Evolutionary conservation across 2,329 filamentous ascomycete genomes (phyloP), one percentile per base, ranked within the genome.

Genomic region (Fusarium sp.): DNA sequence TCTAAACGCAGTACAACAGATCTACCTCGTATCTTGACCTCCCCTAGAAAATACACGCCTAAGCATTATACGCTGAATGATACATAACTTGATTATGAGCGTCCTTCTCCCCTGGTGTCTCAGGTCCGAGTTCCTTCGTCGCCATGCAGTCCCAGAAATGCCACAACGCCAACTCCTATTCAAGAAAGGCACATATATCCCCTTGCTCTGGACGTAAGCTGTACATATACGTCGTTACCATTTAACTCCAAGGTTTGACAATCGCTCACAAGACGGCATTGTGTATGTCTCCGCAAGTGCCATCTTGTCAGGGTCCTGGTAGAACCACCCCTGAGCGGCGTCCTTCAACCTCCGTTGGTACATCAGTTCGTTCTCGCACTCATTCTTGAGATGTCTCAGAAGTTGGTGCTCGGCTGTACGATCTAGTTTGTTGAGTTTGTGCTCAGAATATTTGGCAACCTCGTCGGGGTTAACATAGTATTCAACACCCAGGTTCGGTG

Each of bases 381-480:
- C 85, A 58, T 84, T 82, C 47, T 86, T 87, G 51, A 97, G 79
- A 35, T 85, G 84, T 49, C 87, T 84, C 39, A 97, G 82, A 67
- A 92, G 92, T 37, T 88, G 87, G 5, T 86, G 80, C 77, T 98
- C 95, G 45, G 94, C 96, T 56, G 84, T 85, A 68, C 88, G 85
- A 77, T 98, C 96, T 31, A 99, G 82, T 71, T 90, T 86, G 46
- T 83, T 81, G 75, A 97, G 87, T 76, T 96, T 91, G 56, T 87
- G 84, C 13, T 85, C 79, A 55, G 85, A 89, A 77, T 89, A 94
- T 35, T 90, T 87, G 27, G 87, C 85, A 29, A 97, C 86, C 27
- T 97, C 94, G 6, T 79, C 77, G 2, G 94, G 94, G 76, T 97
- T 90, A 63, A 98, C 86, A 75, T 87, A 99, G 81, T 98, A 99